Base-by-base conservation (phyloP, 2,329 filamentous ascomycete species). In the Penicillium oxalicum region DNA sequence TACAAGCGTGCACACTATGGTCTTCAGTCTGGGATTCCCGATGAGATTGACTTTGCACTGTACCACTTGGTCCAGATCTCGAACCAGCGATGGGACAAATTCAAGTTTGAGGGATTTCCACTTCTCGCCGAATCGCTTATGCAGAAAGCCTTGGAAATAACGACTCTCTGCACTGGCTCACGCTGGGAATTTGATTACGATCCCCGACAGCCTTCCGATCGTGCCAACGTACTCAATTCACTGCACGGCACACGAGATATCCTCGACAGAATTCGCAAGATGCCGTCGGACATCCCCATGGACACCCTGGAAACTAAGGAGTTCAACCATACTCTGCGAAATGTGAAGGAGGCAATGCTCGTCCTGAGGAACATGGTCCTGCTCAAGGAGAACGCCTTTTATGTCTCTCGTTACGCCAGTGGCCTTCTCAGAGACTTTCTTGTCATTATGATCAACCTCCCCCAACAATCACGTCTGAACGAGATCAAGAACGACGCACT, bases 331-430 rank as follows among this genome's bases (percentile, higher is more conserved):
- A 75, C 79, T 37, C 76, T 97, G 51, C 80, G 87, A 9, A 81
- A 88, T 55, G 79, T 95, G 53, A 91, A 86, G 25, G 91, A 97
- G 68, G 90, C 93, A 2, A 84, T 86, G 18, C 74, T 97, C 40
- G 91, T 95, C 13, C 77, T 97, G 38, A 83, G 93, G 44, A 98
- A 98, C 67, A 96, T 98, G 90, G 85, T 91, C n/a, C 87, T 94
- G 69, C 75, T 96, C 18, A 81, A 84, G 24, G 90, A 95, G 53
- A 98, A 98, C 63, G 91, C 91, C 0, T 72, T 79, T 25, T 93
- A 90, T 65, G 79, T 95, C 60, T 80, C 88, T 4, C 82, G 86
- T 25, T 83, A 91, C 51, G 81, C 81, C 12, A 62, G 64, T 26
- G 64, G 65, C 6, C 77, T 89, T 1, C 74, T 94, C 35, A 85